Evolutionary conservation across 2,329 filamentous ascomycete species (phyloP).

Genomic region (Phialocephala sp.): DNA sequence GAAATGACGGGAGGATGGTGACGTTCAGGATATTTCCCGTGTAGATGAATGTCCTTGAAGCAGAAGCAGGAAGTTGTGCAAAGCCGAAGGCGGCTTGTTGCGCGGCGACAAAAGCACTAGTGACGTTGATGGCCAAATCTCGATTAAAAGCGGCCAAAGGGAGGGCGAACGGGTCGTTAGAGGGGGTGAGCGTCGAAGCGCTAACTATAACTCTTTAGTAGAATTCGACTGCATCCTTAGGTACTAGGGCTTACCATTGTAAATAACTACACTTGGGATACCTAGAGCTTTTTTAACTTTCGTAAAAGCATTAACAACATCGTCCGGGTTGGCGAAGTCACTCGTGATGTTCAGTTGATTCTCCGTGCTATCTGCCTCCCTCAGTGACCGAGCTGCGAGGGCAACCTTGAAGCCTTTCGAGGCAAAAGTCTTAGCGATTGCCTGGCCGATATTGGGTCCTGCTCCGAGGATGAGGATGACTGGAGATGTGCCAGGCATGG

Average conservation of each 20-base stretch:
- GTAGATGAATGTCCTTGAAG: constrained; percentile 51
- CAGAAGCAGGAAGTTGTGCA: constrained; percentile 33
- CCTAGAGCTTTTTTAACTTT: constrained; percentile 40
- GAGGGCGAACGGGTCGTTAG: constrained; percentile 41
- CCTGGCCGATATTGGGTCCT: constrained; percentile 47
- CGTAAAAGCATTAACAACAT: constrained; percentile 48
- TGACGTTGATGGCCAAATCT: constrained; percentile 48
- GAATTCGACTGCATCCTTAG: neutral
- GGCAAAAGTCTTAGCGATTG: constrained; percentile 46
- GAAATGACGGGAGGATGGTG: constrained; percentile 38
- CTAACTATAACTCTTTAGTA: neutral
- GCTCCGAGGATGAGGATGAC: constrained; percentile 49
- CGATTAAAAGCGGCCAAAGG: constrained; percentile 38
- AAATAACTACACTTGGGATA: constrained; percentile 50
- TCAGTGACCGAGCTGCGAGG: constrained; percentile 43
- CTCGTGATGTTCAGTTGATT: constrained; percentile 51
- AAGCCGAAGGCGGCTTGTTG: constrained; percentile 47
- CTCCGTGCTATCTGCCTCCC: constrained; percentile 40
- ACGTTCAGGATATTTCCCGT: constrained; percentile 51
- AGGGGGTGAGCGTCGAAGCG: neutral
- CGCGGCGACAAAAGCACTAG: constrained; percentile 48
- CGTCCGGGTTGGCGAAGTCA: constrained; percentile 53
- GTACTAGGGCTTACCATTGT: constrained; percentile 44
- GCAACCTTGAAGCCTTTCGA: constrained; percentile 50
- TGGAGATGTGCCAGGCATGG: constrained; percentile 19